Evolutionary conservation across 768 basidiomycete species (phyloP), one percentile per base, ranked within the genome.

Genomic region (Boletus rufocinnamomeus): DNA sequence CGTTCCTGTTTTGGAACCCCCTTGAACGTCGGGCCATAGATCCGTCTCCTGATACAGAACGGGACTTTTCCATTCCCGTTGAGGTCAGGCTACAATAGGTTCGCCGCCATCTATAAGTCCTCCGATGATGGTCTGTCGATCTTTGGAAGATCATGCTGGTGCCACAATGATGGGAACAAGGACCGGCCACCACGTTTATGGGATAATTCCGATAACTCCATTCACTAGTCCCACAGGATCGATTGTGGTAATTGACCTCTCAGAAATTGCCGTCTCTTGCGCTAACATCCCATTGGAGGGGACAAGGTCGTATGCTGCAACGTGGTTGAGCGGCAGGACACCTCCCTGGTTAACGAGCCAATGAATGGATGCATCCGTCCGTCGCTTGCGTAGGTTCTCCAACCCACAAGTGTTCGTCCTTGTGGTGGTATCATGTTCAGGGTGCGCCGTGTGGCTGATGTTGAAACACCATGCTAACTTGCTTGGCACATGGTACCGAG

Each of bases 1-100:
- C 52, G 41, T 50, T 38, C 54, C 54, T 56, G 48, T 54, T 57
- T 55, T 21, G 9, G 56, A 17, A 28, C 8, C n/a, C n/a, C 54
- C 46, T 43, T 54, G 38, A 52, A 21, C 10, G 47, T 32, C 45
- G 38, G 47, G 25, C 32, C 32, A 28, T 6, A 45, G 50, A 63
- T 66, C 47, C 17, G 27, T 37, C n/a, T n/a, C 47, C 47, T 50
- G 62, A 54, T 65, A 50, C 55, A 37, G 50, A 25, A 45, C 55
- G 45, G 40, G 32, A 23, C 21, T 23, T 44, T 32, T 43, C 48
- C 45, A 32, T 52, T 46, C 49, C 44, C 35, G 34, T 37, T 37
- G 23, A 23, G 27, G 21, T 38, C 30, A 47, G 43, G 41, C 34
- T n/a, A 23, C 25, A 30, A 23, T n/a, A 46, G 50, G 45, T 19